Evolutionary conservation across 768 basidiomycete species (phyloP).

Genomic region (Macrolepiota fuliginosa): DNA sequence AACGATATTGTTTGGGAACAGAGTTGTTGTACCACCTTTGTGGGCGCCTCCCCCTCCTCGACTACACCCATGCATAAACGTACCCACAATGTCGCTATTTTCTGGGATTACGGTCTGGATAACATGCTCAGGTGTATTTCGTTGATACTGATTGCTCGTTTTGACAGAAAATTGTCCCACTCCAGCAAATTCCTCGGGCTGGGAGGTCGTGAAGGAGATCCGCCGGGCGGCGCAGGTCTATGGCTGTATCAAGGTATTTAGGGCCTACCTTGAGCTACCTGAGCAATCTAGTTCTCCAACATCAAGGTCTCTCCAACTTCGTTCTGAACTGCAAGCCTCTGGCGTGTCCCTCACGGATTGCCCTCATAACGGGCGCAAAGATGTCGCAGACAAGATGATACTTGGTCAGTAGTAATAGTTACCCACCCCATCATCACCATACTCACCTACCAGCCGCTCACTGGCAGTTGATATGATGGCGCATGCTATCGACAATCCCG

Average conservation of each 20-base stretch:
- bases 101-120: slow-evolving; percentile 26
- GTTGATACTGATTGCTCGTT: neutral
- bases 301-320: slow-evolving; percentile 15
- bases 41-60: neutral
- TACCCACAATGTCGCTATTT: slow-evolving; percentile 18
- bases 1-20: neutral
- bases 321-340: slow-evolving; percentile 28
- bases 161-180: slow-evolving; percentile 29
- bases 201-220: slow-evolving; percentile 26
- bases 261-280: slow-evolving; percentile 29
- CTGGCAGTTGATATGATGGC: slow-evolving; percentile 74
- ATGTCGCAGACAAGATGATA: slow-evolving; percentile 28
- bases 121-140: neutral
- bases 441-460: neutral
- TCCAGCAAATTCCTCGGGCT: slow-evolving; percentile 24
- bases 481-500: slow-evolving; percentile 61
- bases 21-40: neutral
- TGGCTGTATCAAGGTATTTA: slow-evolving; percentile 30
- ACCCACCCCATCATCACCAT: neutral
- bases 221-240: slow-evolving; percentile 22
- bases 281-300: slow-evolving; percentile 17
- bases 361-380: slow-evolving; percentile 26
- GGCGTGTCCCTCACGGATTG: slow-evolving; percentile 31
- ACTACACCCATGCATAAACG: neutral
- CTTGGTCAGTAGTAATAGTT: slow-evolving; percentile 20